phyloP scores from a whole-genome alignment of 2,329 filamentous ascomycete genomes.

The Davidsoniella eucalypti region DNA sequence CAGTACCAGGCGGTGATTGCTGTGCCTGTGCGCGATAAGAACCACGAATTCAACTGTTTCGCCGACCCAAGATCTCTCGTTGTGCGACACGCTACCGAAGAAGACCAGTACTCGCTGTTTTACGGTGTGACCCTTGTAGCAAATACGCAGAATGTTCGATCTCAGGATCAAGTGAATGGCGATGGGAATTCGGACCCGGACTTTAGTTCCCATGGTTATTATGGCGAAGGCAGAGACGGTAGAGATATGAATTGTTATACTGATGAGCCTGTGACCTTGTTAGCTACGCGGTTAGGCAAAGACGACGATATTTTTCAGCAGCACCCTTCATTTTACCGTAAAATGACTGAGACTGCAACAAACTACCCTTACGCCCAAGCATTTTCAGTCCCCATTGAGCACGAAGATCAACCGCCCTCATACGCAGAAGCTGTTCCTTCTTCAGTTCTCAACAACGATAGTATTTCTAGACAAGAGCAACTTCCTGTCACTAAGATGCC shows the following conservation, averaged over 20 bases:
- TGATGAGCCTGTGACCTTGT: conserved; percentile 1
- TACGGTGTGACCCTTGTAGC: conserved; percentile 11
- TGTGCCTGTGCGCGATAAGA: conserved; percentile 12
- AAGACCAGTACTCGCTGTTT: conserved; percentile 7
- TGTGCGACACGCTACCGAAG: conserved; percentile 2
- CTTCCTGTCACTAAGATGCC: background rate
- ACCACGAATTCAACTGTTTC: conserved; percentile 7
- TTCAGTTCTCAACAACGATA: conserved; percentile 5
- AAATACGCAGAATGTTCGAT: no score
- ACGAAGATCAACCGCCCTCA: conserved; percentile 13
- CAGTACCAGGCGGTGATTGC: conserved; percentile 12
- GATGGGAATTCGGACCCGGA: no score
- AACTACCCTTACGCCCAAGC: conserved; percentile 11
- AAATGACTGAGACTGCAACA: conserved; percentile 2
- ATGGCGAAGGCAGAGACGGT: no score
- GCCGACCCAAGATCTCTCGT: conserved; percentile 8
- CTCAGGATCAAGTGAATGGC: no score
- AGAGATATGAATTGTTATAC: no score
- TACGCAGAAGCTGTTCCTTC: conserved; percentile 12
- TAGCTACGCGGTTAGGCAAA: conserved; percentile 9
- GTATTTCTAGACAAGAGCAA: background rate
- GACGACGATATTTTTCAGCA: conserved; percentile 9
- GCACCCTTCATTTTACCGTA: conserved; percentile 7
- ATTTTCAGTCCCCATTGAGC: conserved; percentile 10
- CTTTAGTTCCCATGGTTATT: no score